Conservation (phyloP, 1,284 basidiomycete species). For the Trichosporon faecale region DNA sequence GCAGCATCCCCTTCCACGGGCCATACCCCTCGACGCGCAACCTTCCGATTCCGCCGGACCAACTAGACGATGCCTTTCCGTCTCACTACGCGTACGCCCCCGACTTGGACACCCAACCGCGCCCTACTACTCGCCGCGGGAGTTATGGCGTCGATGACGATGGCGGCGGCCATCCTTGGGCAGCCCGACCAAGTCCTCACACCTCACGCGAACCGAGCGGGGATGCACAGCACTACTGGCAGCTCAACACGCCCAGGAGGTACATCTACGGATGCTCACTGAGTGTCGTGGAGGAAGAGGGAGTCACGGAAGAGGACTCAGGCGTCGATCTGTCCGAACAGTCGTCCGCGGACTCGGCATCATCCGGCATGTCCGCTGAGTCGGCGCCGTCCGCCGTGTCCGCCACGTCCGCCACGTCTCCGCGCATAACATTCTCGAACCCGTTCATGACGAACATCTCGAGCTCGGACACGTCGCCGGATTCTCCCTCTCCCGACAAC, state of each 20-base stretch:
- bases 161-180: not conserved
- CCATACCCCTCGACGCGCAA: not conserved
- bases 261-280: not conserved
- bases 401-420: too few relatives aligned
- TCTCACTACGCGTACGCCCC: not conserved
- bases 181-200: not conserved
- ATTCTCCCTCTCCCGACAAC: too few relatives aligned
- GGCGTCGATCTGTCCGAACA: not conserved
- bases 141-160: not conserved
- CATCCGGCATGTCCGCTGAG: not conserved
- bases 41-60: not conserved
- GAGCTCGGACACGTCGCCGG: not conserved
- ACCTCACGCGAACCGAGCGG: not conserved
- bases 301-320: not conserved
- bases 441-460: not conserved
- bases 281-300: not conserved
- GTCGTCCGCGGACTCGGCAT: not conserved
- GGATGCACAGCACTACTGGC: not conserved
- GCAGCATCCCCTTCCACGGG: not conserved
- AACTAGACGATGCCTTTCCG: not conserved
- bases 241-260: not conserved
- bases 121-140: not conserved
- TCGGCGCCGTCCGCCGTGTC: too few relatives aligned
- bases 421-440: too few relatives aligned
- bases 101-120: not conserved